Evolutionary conservation across 257 asterid genomes (phyloP).

Genomic region (Anisodus acutangulus): DNA sequence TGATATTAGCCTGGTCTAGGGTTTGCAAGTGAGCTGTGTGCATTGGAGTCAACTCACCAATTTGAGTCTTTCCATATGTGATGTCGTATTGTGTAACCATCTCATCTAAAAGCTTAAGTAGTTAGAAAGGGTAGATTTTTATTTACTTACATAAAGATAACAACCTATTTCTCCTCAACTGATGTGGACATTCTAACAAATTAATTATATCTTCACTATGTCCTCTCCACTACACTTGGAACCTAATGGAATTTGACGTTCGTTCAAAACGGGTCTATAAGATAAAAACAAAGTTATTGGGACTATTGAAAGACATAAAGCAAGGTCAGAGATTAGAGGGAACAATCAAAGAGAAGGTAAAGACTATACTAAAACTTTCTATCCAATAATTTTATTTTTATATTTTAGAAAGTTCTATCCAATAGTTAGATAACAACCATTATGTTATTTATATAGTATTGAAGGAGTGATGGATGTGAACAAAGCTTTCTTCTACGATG

Average conservation of each 20-base stretch:
- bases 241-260: neutral
- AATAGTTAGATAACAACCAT: conserved; percentile 8
- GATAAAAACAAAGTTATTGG: too few species aligned
- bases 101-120: neutral
- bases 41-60: neutral
- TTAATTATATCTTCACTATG: too few species aligned
- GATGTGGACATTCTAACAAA: neutral
- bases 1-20: conserved; percentile 3
- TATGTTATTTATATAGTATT: neutral
- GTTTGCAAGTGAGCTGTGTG: neutral
- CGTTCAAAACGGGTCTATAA: neutral
- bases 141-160: neutral
- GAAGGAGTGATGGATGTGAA: neutral
- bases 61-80: neutral
- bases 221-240: too few species aligned
- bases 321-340: too few species aligned
- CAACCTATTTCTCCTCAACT: neutral
- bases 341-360: neutral
- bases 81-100: neutral
- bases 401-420: neutral
- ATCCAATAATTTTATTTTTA: neutral
- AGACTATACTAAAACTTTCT: neutral
- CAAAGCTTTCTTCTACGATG: neutral
- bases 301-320: conserved; percentile 4
- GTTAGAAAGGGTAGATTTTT: neutral